Percentiles rank a stretch among this genome's conserved stretches.
Conservation (phyloP, 805 yeast species). For the Danielozyma ontarioensis region DNA sequence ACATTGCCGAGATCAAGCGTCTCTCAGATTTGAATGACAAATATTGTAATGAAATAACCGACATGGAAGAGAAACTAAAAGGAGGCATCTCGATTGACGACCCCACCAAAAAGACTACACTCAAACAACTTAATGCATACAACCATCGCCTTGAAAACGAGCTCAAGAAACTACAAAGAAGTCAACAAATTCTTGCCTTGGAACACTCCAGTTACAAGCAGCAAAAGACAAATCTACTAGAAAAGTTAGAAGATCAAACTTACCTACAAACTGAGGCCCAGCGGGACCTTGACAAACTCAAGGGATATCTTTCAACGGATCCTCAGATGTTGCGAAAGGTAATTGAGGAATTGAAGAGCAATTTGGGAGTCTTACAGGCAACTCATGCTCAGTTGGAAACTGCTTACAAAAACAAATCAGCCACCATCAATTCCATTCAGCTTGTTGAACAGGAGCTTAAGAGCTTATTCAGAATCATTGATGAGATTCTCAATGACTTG, state of each 20-base stretch:
- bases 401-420: constrained; percentile 45
- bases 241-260: constrained; percentile 56
- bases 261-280: constrained; percentile 52
- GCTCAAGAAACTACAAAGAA: constrained; percentile 51
- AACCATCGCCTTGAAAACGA: constrained; percentile 58
- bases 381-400: constrained; percentile 26
- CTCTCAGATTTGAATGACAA: constrained; percentile 4
- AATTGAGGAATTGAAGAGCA: constrained; percentile 46
- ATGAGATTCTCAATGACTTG: constrained; percentile 46
- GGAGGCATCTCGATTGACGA: constrained; percentile 6
- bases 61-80: constrained; percentile 5
- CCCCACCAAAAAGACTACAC: constrained; percentile 24
- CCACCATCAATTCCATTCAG: constrained; percentile 55
- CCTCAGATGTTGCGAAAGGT: constrained; percentile 49
- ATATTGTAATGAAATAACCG: constrained; percentile 4
- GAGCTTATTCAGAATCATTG: constrained; percentile 44
- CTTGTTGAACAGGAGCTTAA: constrained; percentile 33
- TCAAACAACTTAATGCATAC: constrained; percentile 38
- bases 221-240: constrained; percentile 54
- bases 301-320: constrained; percentile 56
- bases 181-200: constrained; percentile 56
- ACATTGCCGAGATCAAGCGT: constrained; percentile 37
- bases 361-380: constrained; percentile 33
- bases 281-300: constrained; percentile 54
- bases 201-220: constrained; percentile 63